Evolutionary conservation across 2,329 filamentous ascomycete genomes (phyloP).

Genomic region (Colletotrichum filicis): DNA sequence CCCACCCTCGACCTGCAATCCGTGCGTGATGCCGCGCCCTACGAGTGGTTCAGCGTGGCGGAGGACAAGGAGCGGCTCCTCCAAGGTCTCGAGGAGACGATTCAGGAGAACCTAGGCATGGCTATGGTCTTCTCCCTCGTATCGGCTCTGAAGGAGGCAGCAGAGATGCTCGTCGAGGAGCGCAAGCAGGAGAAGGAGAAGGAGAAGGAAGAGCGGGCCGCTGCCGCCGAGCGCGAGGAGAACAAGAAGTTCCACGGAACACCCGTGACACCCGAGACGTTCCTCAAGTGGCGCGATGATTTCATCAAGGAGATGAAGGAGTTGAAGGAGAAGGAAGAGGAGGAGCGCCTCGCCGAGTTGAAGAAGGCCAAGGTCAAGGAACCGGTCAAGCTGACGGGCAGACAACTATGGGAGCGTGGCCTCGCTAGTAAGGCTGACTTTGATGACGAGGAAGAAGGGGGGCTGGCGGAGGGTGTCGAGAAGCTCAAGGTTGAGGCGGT

Average conservation of each 20-base stretch:
- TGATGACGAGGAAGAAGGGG: constrained; percentile 72
- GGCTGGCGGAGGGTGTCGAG: constrained; percentile 70
- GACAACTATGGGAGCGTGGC: constrained; percentile 82
- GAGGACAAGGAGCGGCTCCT: constrained; percentile 83
- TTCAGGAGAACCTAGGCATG: constrained; percentile 96
- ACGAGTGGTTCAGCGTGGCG: constrained; percentile 81
- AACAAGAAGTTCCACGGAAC: constrained; percentile 97
- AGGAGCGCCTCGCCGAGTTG: constrained; percentile 84
- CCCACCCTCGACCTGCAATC: constrained; percentile 84
- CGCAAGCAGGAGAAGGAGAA: constrained; percentile 74
- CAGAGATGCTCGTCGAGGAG: constrained; percentile 84
- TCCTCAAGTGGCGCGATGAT: constrained; percentile 81
- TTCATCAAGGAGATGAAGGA: constrained; percentile 88
- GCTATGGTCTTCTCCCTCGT: constrained; percentile 96
- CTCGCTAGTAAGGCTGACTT: constrained; percentile 74
- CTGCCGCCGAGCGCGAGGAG: constrained; percentile 84
- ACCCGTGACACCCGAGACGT: constrained; percentile 86
- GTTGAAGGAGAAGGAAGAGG: constrained; percentile 72
- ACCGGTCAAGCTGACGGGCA: constrained; percentile 77
- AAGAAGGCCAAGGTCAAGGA: constrained; percentile 83
- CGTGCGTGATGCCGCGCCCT: constrained; percentile 74
- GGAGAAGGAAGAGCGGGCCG: constrained; percentile 63
- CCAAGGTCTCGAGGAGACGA: constrained; percentile 75
- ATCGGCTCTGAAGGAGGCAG: constrained; percentile 86
- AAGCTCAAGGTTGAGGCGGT: constrained; percentile 76